These are phyloP conservation scores for Leccinum ponderosum DNA, from an alignment of 1,284 basidiomycete species.

Conservation along the genomic window DNA sequence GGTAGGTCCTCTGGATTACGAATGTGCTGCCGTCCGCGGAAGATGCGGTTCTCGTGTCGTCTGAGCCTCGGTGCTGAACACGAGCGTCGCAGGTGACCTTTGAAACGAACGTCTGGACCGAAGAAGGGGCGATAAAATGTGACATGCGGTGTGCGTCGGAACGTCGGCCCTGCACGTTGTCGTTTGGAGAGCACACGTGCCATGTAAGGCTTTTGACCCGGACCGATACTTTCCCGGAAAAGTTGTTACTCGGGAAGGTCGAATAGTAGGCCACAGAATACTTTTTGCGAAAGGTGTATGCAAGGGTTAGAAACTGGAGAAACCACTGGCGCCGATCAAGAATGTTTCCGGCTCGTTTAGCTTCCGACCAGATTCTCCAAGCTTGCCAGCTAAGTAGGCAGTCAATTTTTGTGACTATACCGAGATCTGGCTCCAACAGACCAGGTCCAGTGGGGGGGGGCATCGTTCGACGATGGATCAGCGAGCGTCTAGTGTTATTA, in stretches of 20 bases:
- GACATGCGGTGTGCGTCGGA: slow-evolving; percentile 9
- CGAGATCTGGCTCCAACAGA: not conserved
- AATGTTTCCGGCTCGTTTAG: not conserved
- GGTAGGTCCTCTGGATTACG: slow-evolving; percentile 7
- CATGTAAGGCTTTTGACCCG: not conserved
- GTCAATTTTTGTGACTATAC: not conserved
- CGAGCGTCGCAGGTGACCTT: slow-evolving; percentile 9
- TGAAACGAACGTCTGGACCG: slow-evolving; percentile 11
- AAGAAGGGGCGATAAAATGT: slow-evolving; percentile 6
- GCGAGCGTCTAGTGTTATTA: not conserved
- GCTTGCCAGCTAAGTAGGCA: not conserved
- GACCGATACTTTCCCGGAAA: slow-evolving; percentile 13
- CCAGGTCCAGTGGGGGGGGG: not conserved
- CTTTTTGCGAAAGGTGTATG: not conserved
- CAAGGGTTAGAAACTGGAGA: not conserved
- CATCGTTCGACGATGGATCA: not conserved
- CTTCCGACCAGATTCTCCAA: not conserved
- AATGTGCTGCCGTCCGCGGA: slow-evolving; percentile 16
- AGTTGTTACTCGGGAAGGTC: slow-evolving; percentile 9
- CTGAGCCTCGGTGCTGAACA: not conserved
- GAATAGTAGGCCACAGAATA: not conserved
- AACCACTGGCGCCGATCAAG: not conserved
- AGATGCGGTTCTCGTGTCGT: slow-evolving; percentile 21
- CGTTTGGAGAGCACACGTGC: slow-evolving; percentile 18
- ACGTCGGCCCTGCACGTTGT: slow-evolving; percentile 7